These are phyloP conservation scores for Aspergillus fijiensis DNA, from an alignment of 2,329 filamentous ascomycete genomes.

Conservation along the genomic window DNA sequence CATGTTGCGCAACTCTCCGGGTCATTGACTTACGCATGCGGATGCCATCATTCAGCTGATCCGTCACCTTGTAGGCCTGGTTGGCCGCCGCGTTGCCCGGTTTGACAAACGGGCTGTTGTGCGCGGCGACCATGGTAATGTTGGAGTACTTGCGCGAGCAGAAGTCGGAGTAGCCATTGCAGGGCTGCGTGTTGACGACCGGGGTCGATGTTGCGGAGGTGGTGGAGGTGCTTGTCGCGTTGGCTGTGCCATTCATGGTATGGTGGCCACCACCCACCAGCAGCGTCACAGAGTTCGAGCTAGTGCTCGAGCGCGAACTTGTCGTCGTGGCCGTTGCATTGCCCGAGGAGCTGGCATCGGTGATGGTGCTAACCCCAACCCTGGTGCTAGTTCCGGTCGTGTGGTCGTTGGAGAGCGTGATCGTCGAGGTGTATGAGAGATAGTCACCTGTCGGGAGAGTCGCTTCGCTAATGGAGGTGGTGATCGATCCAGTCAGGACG, in stretches of 20 bases:
- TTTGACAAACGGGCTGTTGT: conserved; percentile 77
- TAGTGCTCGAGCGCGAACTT: conserved; percentile 33
- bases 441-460: conserved; percentile 42
- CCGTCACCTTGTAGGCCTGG: conserved; percentile 65
- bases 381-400: conserved; percentile 12
- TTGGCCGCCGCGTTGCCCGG: conserved; percentile 73
- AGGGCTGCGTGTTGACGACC: conserved; percentile 69
- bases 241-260: conserved; percentile 49
- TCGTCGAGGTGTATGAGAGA: conserved; percentile 38
- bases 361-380: conserved; percentile 24
- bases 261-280: conserved; percentile 43
- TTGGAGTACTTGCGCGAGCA: conserved; percentile 77
- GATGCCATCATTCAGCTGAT: conserved; percentile 74
- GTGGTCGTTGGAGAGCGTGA: conserved; percentile 20
- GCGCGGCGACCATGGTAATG: conserved; percentile 73
- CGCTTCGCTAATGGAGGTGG: conserved; percentile 25
- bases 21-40: conserved; percentile 50
- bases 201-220: conserved; percentile 41
- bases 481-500: conserved; percentile 26
- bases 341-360: conserved; percentile 25
- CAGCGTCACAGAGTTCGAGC: conserved; percentile 28
- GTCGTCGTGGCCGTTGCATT: conserved; percentile 34
- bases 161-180: conserved; percentile 76
- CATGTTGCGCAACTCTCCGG: not conserved
- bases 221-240: conserved; percentile 50